phyloP scores from a whole-genome alignment of 257 asterid species.

The Nicotiana sylvestris region DNA sequence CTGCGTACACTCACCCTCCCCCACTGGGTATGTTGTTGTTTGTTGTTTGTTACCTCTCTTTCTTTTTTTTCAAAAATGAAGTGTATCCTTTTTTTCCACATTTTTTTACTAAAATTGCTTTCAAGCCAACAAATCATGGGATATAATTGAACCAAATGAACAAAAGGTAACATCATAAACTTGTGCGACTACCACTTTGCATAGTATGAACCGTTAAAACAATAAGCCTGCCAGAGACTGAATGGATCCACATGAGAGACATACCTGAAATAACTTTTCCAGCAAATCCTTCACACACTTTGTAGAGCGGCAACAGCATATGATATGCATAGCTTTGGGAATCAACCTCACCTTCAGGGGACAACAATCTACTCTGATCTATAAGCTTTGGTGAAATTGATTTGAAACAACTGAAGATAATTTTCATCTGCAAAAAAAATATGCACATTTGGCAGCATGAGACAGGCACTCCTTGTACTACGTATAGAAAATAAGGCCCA shows the following conservation, averaged over 20 bases:
- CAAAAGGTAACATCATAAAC: background rate
- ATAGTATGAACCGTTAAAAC: background rate
- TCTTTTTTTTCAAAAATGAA: background rate
- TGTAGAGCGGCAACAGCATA: conserved; percentile 70
- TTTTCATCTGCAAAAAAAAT: conserved; percentile 59
- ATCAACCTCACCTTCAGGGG: conserved; percentile 36
- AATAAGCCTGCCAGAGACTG: background rate
- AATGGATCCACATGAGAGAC: background rate
- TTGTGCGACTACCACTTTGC: background rate
- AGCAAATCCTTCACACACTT: conserved; percentile 71
- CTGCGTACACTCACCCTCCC: too few relatives aligned
- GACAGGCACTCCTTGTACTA: background rate
- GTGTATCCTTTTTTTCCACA: background rate
- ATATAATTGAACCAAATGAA: background rate
- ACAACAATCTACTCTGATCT: conserved; percentile 11
- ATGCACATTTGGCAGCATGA: background rate
- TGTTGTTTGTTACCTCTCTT: too few relatives aligned
- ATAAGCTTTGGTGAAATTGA: conserved; percentile 59
- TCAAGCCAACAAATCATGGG: background rate
- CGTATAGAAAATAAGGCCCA: background rate
- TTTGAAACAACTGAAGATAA: conserved; percentile 67
- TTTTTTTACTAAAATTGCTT: background rate
- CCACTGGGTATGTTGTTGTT: too few relatives aligned
- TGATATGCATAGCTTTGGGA: conserved; percentile 53
- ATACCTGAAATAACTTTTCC: conserved; percentile 80